Evolutionary conservation across 495 filamentous ascomycete species (phyloP).

Genomic region (Penicillium egyptiacum): DNA sequence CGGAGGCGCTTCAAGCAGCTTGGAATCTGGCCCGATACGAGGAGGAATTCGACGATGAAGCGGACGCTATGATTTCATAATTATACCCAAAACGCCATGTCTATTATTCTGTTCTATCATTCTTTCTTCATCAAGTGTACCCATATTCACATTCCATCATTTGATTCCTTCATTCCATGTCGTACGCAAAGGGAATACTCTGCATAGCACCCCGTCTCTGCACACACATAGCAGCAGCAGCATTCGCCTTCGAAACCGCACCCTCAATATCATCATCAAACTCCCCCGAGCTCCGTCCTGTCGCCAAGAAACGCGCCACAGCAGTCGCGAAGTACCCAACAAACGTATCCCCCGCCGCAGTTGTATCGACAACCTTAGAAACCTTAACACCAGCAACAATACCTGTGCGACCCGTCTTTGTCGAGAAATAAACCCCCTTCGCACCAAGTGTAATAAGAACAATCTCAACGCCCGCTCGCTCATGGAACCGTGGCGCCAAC

Average conservation of each 20-base stretch:
- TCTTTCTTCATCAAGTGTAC: background rate
- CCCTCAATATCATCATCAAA: slow-evolving; percentile 27
- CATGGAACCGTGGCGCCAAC: slow-evolving; percentile 49
- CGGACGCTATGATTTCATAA: slow-evolving; percentile 17
- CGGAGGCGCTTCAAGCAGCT: slow-evolving; percentile 10
- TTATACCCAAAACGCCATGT: slow-evolving; percentile 6
- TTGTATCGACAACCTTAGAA: slow-evolving; percentile 76
- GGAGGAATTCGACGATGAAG: slow-evolving; percentile 22
- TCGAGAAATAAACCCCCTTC: slow-evolving; percentile 58
- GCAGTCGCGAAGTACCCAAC: slow-evolving; percentile 49
- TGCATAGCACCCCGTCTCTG: slow-evolving; percentile 26
- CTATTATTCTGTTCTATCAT: background rate
- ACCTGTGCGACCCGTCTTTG: slow-evolving; percentile 30
- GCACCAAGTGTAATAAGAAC: slow-evolving; percentile 75
- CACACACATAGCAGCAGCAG: slow-evolving; percentile 28
- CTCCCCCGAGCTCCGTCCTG: slow-evolving; percentile 11
- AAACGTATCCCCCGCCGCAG: slow-evolving; percentile 85
- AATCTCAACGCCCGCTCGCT: slow-evolving; percentile 58
- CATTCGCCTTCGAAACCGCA: slow-evolving; percentile 24
- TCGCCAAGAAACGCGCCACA: slow-evolving; percentile 24
- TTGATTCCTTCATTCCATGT: slow-evolving; percentile 15
- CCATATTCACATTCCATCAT: slow-evolving; percentile 1
- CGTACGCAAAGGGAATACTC: slow-evolving; percentile 32
- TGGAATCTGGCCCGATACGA: slow-evolving; percentile 29
- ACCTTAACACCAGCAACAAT: slow-evolving; percentile 53